Base-by-base conservation (phyloP, 768 basidiomycete genomes). In the Scleroderma bovista region DNA sequence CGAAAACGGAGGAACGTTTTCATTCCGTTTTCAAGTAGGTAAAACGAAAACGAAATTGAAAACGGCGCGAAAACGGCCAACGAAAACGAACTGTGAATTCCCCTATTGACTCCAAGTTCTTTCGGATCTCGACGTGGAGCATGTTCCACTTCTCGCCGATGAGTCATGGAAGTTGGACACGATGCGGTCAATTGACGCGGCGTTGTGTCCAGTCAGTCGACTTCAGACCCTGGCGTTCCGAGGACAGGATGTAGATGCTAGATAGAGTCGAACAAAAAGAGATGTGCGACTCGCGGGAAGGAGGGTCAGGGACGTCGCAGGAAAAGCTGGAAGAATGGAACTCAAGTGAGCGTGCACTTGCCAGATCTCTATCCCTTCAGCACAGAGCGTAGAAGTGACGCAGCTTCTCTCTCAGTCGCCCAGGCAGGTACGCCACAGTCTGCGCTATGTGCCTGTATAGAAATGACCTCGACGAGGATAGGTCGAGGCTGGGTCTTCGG, bases 371-470 rank as follows among this genome's bases (percentile, higher is more conserved):
- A 84, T 95, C 37, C 91, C 91, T 1, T 88, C 90, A 1, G 74
- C 78, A 3, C 76, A 87, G 44, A 85, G 91, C 0, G 74, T 83
- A 4, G 80, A 81, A 12, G 78, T 93, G 44, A 84, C 91, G 1
- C 73, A 71, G 19, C 56, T 80, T 24, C 73, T 94, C 13, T 69
- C 87, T 12, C 72, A 75, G 20, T 73, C 80, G 37, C 68, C 75
- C 3, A 88, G 96, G 2, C 83, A 89, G 64, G 91, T 93, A 3
- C 79, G 96, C 33, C 95, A 98, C 64, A 91, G 87, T 54, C 72
- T 99, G n/a, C 81, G 95, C 20, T 11, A 86, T 98, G 83, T 98
- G 95, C 67, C 73, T 99, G 29, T 96, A 98, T 62, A 96, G 96
- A 0, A 84, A 91, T 57, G 95, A 98, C 60, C 72, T 98, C 15